These are phyloP conservation scores for Lachnellula hyalina DNA, from an alignment of 2,329 filamentous ascomycete genomes.

Conservation along the genomic window DNA sequence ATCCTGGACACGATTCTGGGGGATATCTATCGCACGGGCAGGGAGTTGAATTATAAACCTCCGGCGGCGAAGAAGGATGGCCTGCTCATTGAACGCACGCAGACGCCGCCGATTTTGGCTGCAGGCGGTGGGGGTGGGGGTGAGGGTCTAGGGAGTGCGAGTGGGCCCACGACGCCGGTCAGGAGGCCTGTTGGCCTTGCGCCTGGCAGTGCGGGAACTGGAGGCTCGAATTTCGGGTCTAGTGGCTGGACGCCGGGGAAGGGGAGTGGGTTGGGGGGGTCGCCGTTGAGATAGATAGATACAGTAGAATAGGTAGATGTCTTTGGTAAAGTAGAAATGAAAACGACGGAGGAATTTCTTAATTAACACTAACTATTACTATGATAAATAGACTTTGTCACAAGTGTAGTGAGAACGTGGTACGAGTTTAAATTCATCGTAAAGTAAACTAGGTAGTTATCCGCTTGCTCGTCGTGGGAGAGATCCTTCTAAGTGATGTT, in stretches of 20 bases:
- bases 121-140: slow-evolving; percentile 20
- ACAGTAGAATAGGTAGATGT: not conserved
- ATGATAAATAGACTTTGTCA: too few species aligned
- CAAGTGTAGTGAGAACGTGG: too few species aligned
- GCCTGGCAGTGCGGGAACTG: slow-evolving; percentile 23
- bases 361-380: too few species aligned
- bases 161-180: slow-evolving; percentile 43
- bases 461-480: not conserved
- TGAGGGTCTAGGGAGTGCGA: slow-evolving; percentile 18
- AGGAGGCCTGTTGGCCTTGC: slow-evolving; percentile 36
- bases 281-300: slow-evolving; percentile 19
- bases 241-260: slow-evolving; percentile 43
- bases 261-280: slow-evolving; percentile 28
- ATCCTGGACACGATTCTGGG: slow-evolving; percentile 78
- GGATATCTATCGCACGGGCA: slow-evolving; percentile 71
- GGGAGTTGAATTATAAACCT: slow-evolving; percentile 52
- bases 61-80: slow-evolving; percentile 44
- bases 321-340: too few species aligned
- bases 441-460: not conserved
- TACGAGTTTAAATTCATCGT: too few species aligned
- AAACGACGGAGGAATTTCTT: too few species aligned
- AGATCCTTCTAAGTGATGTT: not conserved
- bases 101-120: slow-evolving; percentile 46
- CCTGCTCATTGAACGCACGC: slow-evolving; percentile 41
- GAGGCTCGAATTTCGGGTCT: slow-evolving; percentile 32